Base-by-base conservation (phyloP, 23 red algal genomes). In the Cyanidiococcus yangmingshanensis region DNA sequence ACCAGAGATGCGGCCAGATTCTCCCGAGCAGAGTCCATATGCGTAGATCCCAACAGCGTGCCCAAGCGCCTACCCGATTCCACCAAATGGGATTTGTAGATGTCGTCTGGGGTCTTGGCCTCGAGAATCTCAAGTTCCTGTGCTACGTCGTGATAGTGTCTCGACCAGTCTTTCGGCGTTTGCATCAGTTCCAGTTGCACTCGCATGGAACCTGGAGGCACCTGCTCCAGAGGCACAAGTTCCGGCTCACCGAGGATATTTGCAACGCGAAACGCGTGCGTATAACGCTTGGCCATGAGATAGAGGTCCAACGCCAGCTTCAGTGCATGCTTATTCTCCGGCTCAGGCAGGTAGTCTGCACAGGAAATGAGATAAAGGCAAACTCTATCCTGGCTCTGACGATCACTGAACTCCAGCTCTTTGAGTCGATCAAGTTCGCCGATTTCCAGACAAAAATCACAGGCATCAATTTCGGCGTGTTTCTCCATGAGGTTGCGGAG, bases 1-100 rank as follows among this genome's bases (percentile, higher is more conserved):
- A 98, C 94, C 59, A 91, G 89, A 16, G 94, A 89, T 38, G 84
- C 85, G 29, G 94, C 94, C 21, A 98, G 83, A 74, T 98, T 98
- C 39, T 75, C 71, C 18, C 94, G 88, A 0, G 94, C 94, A 21
- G 92, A 96, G 39, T 96, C 92, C 32, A 82, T 51, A 1, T 76
- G 57, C 18, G 77, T 79, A 38, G 81, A 50, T 0, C 80, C 85
- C 3, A 58, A 39, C 26, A 39, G 18, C 30, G 74, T 63, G 33
- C 91, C 80, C 2, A 83, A 17, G 25, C 63, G 80, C 17, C 59
- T 29, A 1, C 68, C 51, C 17, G 76, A 57, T 35, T 98, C 94
- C 18, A 91, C 39, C 15, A 98, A 58, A 59, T 98, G 94, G 15
- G 80, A 78, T 78, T 98, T 98, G 86, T 98, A 98, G 50, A 98